phyloP scores from a whole-genome alignment of 257 asterid genomes.

The Jasminum sambac region DNA sequence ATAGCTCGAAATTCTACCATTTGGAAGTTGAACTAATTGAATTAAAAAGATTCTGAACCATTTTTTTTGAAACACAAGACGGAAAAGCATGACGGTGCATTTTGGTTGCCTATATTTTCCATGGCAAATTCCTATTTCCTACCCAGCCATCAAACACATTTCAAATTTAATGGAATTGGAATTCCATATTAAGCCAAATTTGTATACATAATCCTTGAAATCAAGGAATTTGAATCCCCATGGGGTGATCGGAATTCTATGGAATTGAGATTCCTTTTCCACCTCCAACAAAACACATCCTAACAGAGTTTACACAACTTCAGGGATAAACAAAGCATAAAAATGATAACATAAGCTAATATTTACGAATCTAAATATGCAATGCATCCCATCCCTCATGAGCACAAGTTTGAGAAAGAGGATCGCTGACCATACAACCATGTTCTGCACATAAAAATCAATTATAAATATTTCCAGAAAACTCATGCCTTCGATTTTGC shows the following conservation, averaged over 20 bases:
- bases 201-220: too few species aligned
- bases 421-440: not conserved
- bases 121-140: too few species aligned
- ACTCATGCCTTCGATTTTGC: conserved; percentile 84
- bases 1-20: not conserved
- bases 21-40: not conserved
- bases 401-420: conserved; percentile 14
- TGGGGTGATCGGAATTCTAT: too few species aligned
- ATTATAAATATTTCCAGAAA: conserved; percentile 11
- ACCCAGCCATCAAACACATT: too few species aligned
- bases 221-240: too few species aligned
- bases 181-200: too few species aligned
- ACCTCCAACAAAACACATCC: not conserved
- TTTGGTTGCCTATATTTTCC: too few species aligned
- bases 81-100: not conserved
- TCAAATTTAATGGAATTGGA: too few species aligned
- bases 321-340: conserved; percentile 5
- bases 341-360: conserved; percentile 6
- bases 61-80: not conserved
- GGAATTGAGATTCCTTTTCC: too few species aligned
- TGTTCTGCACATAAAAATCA: not conserved
- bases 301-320: not conserved
- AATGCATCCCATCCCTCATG: conserved; percentile 12
- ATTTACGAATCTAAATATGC: not conserved
- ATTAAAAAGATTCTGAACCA: too few species aligned